Base-by-base conservation (phyloP, 768 basidiomycete species). In the Collybia sp. region DNA sequence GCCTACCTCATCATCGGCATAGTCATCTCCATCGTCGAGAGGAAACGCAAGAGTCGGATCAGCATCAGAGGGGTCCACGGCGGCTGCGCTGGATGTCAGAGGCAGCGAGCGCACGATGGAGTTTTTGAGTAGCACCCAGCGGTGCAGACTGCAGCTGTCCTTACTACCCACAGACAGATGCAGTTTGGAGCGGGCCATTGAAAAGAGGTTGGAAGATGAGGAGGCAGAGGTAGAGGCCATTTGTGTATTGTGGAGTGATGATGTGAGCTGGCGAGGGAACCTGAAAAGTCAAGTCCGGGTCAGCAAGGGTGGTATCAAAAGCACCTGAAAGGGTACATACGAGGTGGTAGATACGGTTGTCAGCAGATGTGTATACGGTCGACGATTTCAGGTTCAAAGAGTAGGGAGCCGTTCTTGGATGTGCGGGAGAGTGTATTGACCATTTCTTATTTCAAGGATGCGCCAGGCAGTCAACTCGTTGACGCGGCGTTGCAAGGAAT, bases 81-180 rank as follows among this genome's bases (percentile, higher is more conserved):
- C 54, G 45, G 68, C 57, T 44, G 71, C 40, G 53, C 63, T 63
- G 56, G 66, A 50, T 52, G 59, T 51, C 33, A 59, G 55, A 47
- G 72, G 67, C 43, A 76, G 72, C 50, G 81, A 74, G 54, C 72
- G 73, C 53, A 79, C 65, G 51, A 89, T 75, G 25, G 85, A 88
- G 63, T 91, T 92, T 83, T 90, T 90, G 60, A 91, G 76, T 47
- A 92, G 74, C 43, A 92, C 88, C 86, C 85, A 89, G 61, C 88
- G 86, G 59, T 88, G 86, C 69, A 91, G 77, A 68, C 80, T 87
- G 72, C 76, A 75, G 53, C 66, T 79, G 69, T 86, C 84, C 68
- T 77, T 82, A 60, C 69, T 65, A 46, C 74, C 74, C 56, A 77
- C 61, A 58, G 79, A 83, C 53, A 75, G 63, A 53, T 82, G 79